A percentile compares a stretch with the other conserved stretches of the same genome.
Evolutionary conservation across 345 rosid species (phyloP).

Genomic region (Murraya paniculata): DNA sequence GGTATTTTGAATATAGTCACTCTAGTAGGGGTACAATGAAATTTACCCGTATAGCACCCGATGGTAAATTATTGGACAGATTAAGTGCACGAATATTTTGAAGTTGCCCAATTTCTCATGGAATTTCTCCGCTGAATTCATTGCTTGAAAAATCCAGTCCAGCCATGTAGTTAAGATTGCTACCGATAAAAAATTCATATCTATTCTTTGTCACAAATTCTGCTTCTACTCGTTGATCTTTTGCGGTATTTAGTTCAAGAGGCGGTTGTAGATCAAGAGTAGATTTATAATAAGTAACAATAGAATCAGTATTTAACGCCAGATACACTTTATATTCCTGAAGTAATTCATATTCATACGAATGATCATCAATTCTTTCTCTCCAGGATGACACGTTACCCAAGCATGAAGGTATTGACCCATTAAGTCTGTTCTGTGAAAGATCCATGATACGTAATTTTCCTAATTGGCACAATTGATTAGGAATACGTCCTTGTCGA

Average conservation of each 20-base stretch:
- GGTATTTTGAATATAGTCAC: too few species aligned
- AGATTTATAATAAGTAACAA: not conserved
- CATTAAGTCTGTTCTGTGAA: not conserved
- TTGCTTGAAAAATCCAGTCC: not conserved
- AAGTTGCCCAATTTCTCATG: not conserved
- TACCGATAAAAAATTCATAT: not conserved
- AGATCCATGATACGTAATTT: not conserved
- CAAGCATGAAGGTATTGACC: not conserved
- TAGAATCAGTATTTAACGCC: rapidly evolving
- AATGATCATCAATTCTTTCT: not conserved
- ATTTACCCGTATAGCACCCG: too few species aligned
- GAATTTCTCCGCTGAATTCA: not conserved
- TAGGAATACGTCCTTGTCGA: not conserved
- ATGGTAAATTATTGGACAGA: not conserved
- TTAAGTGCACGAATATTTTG: not conserved
- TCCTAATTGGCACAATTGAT: not conserved
- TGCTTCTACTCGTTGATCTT: too few species aligned
- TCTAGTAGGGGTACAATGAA: too few species aligned
- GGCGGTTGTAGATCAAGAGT: not conserved
- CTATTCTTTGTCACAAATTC: not conserved
- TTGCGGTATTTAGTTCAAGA: rapidly evolving
- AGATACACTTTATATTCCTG: too few species aligned
- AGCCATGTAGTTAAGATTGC: not conserved
- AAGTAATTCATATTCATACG: not conserved
- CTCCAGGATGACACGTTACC: not conserved